These are phyloP conservation scores for Pleurotus salmoneostramineus DNA, from an alignment of 768 basidiomycete species.

Conservation along the genomic window DNA sequence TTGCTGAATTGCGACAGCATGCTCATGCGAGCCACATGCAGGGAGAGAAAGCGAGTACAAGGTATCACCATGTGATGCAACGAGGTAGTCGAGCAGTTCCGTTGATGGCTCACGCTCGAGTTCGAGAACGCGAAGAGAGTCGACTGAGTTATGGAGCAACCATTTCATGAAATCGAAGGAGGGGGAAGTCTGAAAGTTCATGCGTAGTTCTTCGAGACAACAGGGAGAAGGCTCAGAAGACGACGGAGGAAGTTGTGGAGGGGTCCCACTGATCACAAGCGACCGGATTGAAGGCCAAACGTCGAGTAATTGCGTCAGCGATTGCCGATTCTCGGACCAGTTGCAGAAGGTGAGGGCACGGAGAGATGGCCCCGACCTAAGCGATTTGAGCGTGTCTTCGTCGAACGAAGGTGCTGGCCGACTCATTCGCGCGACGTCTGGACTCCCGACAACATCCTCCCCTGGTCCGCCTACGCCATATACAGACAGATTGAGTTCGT, in stretches of 20 bases:
- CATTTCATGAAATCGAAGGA: constrained; percentile 62
- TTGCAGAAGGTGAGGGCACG: constrained; percentile 60
- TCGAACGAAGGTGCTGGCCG: constrained; percentile 53
- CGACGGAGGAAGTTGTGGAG: constrained; percentile 43
- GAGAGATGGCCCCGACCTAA: constrained; percentile 52
- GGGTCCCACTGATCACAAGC: constrained; percentile 57
- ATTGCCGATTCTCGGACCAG: constrained; percentile 61
- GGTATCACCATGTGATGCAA: constrained; percentile 41
- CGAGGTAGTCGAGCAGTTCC: constrained; percentile 52
- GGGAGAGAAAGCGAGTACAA: constrained; percentile 59
- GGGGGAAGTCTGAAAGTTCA: constrained; percentile 65
- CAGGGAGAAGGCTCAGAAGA: constrained; percentile 40
- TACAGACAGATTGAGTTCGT: constrained; percentile 50
- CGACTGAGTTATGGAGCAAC: constrained; percentile 59
- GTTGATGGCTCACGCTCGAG: constrained; percentile 57
- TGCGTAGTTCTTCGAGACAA: constrained; percentile 47
- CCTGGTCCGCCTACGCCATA: constrained; percentile 56
- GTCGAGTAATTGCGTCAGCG: constrained; percentile 58
- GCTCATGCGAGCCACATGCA: constrained; percentile 44
- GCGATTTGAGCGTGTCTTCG: constrained; percentile 42
- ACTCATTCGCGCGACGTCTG: constrained; percentile 41
- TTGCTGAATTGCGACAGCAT: constrained; percentile 38
- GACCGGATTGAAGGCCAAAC: constrained; percentile 56
- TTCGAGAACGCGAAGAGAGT: constrained; percentile 48
- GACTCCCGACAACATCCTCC: constrained; percentile 44